These are phyloP conservation scores for Hypomyces perniciosus DNA, from an alignment of 2,329 filamentous ascomycete genomes.

Conservation along the genomic window DNA sequence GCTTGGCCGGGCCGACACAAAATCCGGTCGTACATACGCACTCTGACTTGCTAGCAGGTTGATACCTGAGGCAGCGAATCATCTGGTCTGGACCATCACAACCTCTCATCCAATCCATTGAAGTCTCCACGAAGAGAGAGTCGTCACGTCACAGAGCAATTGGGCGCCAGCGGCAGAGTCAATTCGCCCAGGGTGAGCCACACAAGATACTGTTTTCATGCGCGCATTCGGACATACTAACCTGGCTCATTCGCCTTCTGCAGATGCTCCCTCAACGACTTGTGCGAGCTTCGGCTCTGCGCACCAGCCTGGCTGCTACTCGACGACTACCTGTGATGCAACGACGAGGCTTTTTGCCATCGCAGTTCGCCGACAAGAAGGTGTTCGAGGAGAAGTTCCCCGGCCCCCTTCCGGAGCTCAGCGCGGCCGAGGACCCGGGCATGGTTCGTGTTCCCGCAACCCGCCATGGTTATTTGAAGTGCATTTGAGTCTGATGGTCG, in stretches of 20 bases:
- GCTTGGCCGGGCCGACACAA: constrained; percentile 6
- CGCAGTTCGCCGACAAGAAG: constrained; percentile 39
- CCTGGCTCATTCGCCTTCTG: not conserved
- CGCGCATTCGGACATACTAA: constrained; percentile 14
- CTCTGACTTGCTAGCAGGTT: not conserved
- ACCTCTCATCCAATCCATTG: constrained; percentile 24
- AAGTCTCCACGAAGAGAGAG: constrained; percentile 25
- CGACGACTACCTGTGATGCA: constrained; percentile 49
- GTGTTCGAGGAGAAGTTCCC: constrained; percentile 48
- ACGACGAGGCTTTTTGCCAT: constrained; percentile 52
- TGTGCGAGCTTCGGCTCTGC: constrained; percentile 42
- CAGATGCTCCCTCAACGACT: constrained; percentile 60
- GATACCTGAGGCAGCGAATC: constrained; percentile 30
- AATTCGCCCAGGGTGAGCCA: constrained; percentile 28
- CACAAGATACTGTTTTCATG: not conserved
- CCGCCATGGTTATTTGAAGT: not conserved
- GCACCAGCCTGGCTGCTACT: constrained; percentile 38
- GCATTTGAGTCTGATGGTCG: constrained; percentile 20
- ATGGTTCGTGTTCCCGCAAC: constrained; percentile 46
- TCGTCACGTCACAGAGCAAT: constrained; percentile 30
- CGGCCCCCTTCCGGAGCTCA: constrained; percentile 39
- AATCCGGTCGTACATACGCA: not conserved
- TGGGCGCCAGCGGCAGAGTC: constrained; percentile 27
- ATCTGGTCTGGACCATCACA: constrained; percentile 22
- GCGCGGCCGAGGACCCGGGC: constrained; percentile 58